Evolutionary conservation across 768 basidiomycete species (phyloP).

Genomic region (Suillus brevipes): DNA sequence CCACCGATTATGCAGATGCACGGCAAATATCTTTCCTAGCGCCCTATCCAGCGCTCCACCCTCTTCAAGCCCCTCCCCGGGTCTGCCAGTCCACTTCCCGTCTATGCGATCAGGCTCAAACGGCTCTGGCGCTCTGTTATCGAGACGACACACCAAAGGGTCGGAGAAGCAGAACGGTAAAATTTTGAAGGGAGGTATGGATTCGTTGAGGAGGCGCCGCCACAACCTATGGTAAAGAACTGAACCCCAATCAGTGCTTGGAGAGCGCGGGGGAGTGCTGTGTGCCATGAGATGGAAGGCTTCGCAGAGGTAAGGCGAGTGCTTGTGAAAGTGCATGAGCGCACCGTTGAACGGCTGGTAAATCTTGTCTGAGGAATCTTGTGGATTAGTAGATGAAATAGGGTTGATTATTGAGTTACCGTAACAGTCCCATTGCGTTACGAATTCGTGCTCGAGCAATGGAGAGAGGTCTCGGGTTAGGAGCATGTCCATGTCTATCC

Average conservation of each 20-base stretch:
- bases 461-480: constrained; percentile 85
- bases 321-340: constrained; percentile 85
- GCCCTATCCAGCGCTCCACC: constrained; percentile 64
- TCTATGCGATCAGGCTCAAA: constrained; percentile 58
- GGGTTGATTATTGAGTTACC: constrained; percentile 46
- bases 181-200: constrained; percentile 84
- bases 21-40: constrained; percentile 73
- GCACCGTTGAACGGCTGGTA: constrained; percentile 89
- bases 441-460: constrained; percentile 90
- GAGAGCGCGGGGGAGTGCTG: constrained; percentile 68
- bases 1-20: constrained; percentile 98
- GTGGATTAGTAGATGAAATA: constrained; percentile 3
- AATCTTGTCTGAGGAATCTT: constrained; percentile 52
- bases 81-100: constrained; percentile 61
- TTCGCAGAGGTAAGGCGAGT: constrained; percentile 96
- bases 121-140: constrained; percentile 91
- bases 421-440: constrained; percentile 99
- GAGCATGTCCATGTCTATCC: constrained; percentile 97
- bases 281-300: constrained; percentile 89
- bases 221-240: constrained; percentile 88
- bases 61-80: constrained; percentile 54
- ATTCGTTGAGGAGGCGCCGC: constrained; percentile 73
- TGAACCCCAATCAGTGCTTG: constrained; percentile 93
- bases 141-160: constrained; percentile 83
- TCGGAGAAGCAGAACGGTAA: constrained; percentile 98